A percentile compares a stretch with the other conserved stretches of the same genome.
These are phyloP conservation scores for Sporothrix variecibatus DNA, from an alignment of 2,329 filamentous ascomycete genomes.

Conservation along the genomic window DNA sequence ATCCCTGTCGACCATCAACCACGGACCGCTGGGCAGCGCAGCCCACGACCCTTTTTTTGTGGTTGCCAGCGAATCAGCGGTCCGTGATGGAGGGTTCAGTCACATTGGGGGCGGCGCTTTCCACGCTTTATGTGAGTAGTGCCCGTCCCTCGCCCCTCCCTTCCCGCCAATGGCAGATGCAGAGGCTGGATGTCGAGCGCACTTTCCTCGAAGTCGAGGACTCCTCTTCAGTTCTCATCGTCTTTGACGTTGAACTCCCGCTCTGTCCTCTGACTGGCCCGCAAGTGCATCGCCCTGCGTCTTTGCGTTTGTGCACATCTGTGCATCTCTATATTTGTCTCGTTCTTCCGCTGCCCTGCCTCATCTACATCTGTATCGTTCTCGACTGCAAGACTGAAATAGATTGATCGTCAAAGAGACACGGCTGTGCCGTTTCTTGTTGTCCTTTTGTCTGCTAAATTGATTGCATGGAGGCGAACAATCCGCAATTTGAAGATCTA, in stretches of 20 bases:
- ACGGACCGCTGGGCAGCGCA: background rate
- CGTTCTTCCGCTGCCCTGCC: background rate
- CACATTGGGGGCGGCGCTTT: constrained; percentile 20
- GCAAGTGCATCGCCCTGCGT: background rate
- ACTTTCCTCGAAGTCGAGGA: background rate
- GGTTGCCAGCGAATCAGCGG: constrained; percentile 23
- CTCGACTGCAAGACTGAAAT: background rate
- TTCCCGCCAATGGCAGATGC: background rate
- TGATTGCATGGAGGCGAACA: constrained; percentile 5
- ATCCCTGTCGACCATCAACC: constrained; percentile 10
- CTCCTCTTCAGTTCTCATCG: background rate
- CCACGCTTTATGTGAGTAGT: background rate
- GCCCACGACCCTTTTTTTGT: background rate
- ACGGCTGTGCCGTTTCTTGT: background rate
- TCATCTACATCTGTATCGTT: background rate
- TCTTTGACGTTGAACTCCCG: background rate
- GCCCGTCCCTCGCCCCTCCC: background rate
- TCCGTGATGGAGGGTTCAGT: constrained; percentile 14
- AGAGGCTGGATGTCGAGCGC: background rate
- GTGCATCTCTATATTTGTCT: constrained; percentile 9
- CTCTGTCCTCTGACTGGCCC: background rate
- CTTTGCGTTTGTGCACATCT: background rate
- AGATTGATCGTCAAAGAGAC: background rate
- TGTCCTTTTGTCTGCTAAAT: background rate
- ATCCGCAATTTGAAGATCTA: background rate